Evolutionary conservation across 176 grass and related monocot species (phyloP), one percentile per base, ranked within the genome.

Genomic region (Aegilops umbellulata): DNA sequence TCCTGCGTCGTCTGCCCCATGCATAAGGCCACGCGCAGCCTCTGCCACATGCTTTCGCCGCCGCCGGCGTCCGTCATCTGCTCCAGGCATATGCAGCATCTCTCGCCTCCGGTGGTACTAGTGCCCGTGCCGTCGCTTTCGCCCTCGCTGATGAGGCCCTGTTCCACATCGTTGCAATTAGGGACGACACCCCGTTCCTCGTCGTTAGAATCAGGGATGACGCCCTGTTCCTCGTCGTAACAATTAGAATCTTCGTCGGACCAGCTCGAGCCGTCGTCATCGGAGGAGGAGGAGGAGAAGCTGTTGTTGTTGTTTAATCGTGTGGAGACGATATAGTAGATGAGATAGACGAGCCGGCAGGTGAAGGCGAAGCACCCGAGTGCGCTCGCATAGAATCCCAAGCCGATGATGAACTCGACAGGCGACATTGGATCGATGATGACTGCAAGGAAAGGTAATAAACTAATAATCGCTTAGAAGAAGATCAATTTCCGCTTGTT

Each of bases 21-120:
- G 22, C 11, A 3, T 25, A 65, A 31, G 13, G 23, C 12, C 8
- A 5, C 61, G 2, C 24, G 61, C 61, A 70, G 68, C 20, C 34
- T 70, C 10, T 5, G 68, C 30, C 8, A 70, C 34, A 39, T 23
- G 5, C 20, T 8, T 6, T 6, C 32, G 32, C 32, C 32, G 32
- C 32, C 32, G 67, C 4, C 4, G 67, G 0, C 68, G 5, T 15
- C 70, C 1, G n/a, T 39, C n/a, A 74, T 74, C 70, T 74, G 70
- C 70, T 26, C 70, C 65, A 80, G 66, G 24, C 84, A 86, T 71
- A 80, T 49, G 42, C 31, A 30, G 25, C 77, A 64, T 6, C 41
- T 14, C 1, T 46, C 39, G 19, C 17, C 32, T 4, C 27, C 32
- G 25, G 15, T 51, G 0, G 15, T 6, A 17, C 27, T 62, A 0